Percentiles rank a stretch among this genome's conserved stretches.
These are phyloP conservation scores for Apiospora kogelbergensis DNA, from an alignment of 2,329 filamentous ascomycete species.

Conservation along the genomic window DNA sequence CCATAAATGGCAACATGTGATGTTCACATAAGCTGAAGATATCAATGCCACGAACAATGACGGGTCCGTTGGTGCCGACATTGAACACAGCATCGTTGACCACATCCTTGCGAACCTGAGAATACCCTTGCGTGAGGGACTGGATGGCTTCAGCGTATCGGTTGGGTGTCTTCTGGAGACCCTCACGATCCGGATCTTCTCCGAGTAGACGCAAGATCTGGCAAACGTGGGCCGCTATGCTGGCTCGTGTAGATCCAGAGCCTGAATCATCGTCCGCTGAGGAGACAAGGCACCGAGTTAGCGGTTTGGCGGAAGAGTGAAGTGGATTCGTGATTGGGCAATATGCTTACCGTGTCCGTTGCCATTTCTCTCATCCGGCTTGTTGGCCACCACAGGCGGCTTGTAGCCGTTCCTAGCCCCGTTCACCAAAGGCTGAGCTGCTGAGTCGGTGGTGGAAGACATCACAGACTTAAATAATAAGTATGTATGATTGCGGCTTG, in stretches of 20 bases:
- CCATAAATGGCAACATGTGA: constrained; percentile 89
- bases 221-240: not conserved
- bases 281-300: not conserved
- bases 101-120: constrained; percentile 83
- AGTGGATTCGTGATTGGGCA: not conserved
- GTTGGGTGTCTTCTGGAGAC: constrained; percentile 66
- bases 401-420: not conserved
- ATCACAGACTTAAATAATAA: not conserved
- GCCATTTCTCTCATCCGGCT: not conserved
- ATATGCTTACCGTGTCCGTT: not conserved
- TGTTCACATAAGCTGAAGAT: constrained; percentile 91
- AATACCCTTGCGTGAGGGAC: constrained; percentile 90
- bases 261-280: not conserved
- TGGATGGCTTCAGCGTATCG: constrained; percentile 93
- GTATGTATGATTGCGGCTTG: not conserved
- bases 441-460: not conserved
- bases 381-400: not conserved
- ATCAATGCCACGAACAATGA: constrained; percentile 94
- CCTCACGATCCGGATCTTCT: constrained; percentile 61
- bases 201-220: constrained; percentile 62
- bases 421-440: not conserved
- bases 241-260: not conserved
- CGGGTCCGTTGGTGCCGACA: constrained; percentile 89
- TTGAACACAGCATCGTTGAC: constrained; percentile 91
- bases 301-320: not conserved